Base-by-base conservation (phyloP, 305 asterid genomes). In the Andrographis paniculata region DNA sequence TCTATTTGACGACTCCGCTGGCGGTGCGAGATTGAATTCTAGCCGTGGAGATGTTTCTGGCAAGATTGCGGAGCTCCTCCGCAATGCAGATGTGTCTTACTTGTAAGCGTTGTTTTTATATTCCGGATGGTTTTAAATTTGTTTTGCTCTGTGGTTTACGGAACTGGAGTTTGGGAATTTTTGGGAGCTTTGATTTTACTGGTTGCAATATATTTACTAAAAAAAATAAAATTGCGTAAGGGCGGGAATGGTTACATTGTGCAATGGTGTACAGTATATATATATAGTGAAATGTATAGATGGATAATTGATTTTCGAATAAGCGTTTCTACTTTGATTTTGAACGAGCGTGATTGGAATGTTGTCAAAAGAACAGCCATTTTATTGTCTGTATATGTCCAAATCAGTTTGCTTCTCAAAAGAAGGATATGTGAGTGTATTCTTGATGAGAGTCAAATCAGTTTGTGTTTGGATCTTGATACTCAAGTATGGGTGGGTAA, bases 51-150 rank as follows among this genome's bases (percentile, higher is more conserved):
- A 68, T 53, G 82, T 76, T 45, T 62, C 94, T 23, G 71, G 64
- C 14, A 74, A 70, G 63, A 77, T 91, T 60, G 87, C 93, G 59
- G 91, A 79, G 58, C 84, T 91, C 63, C 89, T 91, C 59, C 61
- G 71, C 13, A 77, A 67, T 62, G 76, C 93, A 12, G 95, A 91
- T 55, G 91, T 79, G 35, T 77, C 95, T 43, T 91, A 87, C 72
- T 57, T 92, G 99, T 92, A 68, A 87, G 95, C 63, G 54, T 42
- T 41, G 36, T 24, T 50, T 67, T 48, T 61, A 23, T 52, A 36
- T 41, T 27, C 41, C 17, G 60, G 57, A 48, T n/a, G n/a, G 42
- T 64, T 42, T 64, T 33, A 2, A 5, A 2, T 33, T 16, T 24
- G 33, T 37, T 60, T 28, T 54, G 54, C 13, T 59, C 41, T 33